Conservation (phyloP, 495 filamentous ascomycete species). For the Daldinia decipiens region DNA sequence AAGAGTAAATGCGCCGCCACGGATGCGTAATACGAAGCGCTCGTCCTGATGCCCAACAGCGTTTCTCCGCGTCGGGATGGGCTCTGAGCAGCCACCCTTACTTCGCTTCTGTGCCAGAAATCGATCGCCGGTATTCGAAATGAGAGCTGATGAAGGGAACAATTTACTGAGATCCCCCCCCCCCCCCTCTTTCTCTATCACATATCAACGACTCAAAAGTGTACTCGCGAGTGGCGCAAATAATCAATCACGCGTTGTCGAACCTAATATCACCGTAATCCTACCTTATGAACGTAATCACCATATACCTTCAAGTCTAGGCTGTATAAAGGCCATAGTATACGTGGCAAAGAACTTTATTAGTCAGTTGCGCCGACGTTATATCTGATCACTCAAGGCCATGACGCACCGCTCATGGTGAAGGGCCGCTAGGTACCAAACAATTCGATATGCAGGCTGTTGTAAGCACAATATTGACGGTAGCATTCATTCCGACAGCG, state of each 20-base stretch:
- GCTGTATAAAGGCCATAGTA: constrained; percentile 4
- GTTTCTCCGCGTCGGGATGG: constrained; percentile 1
- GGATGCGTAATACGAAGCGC: constrained; percentile 1
- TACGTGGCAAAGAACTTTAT: constrained; percentile 11
- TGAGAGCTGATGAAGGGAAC: constrained; percentile 2
- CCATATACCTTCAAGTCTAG: constrained; percentile 7
- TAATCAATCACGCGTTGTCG: neutral
- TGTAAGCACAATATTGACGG: constrained; percentile 11
- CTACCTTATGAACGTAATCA: constrained; percentile 5
- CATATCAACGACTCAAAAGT: neutral
- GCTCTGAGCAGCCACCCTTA: neutral
- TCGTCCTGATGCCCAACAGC: constrained; percentile 3
- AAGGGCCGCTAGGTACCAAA: constrained; percentile 7
- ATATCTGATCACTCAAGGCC: constrained; percentile 16
- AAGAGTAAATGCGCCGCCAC: neutral
- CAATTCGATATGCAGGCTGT: neutral
- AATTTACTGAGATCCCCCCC: neutral
- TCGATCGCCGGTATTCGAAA: constrained; percentile 3
- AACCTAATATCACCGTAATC: constrained; percentile 7
- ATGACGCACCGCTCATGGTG: constrained; percentile 1
- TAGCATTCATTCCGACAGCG: constrained; percentile 20
- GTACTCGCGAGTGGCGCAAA: constrained; percentile 14
- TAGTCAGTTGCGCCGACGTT: neutral
- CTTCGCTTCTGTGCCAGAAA: neutral
- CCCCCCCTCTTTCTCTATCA: constrained; percentile 2